Base-by-base conservation (phyloP, 768 basidiomycete genomes). In the Hypholoma fasciculare region DNA sequence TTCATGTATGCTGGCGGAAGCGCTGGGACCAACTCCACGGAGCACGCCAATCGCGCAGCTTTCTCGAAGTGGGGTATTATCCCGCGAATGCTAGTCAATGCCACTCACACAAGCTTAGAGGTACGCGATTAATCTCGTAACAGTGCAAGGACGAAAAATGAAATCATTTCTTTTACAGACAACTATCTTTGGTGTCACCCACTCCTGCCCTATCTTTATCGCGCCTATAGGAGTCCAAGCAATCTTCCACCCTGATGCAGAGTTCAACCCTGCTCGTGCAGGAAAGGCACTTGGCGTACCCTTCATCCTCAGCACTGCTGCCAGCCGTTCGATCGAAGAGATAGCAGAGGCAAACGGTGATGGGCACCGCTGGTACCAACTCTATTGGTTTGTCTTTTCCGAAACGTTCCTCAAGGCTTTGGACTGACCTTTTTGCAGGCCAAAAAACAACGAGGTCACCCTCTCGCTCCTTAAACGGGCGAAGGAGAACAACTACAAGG, bases 211-310 rank as follows among this genome's bases (percentile, higher is more conserved):
- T 0, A 57, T 92, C 5, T 73, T 92, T 56, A 66, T 92, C 39
- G 88, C 87, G 0, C 86, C 92, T 7, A 83, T 94, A 43, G 93
- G 92, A 3, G 88, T 92, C 8, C 92, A 93, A 65, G 87, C 84
- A 7, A 85, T 90, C 58, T 79, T 91, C 61, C 82, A 87, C 60
- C 72, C 80, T 6, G 88, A 88, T 44, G 92, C 79, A 1, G 94
- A 95, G 65, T 71, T 89, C 20, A 90, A 85, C 1, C 76, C 83
- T 4, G 88, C 91, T 1, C 77, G 80, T 0, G 90, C 89, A 0
- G 90, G 85, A 0, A 76, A 71, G 7, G 82, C 77, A 13, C 74
- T 90, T 4, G 81, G 82, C 0, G 72, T 94, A 4, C 87, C 90
- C 0, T 87, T 81, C 65, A 85, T 89, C 61, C 79, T 95, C 71